Base-by-base conservation (phyloP, 306 rosid genomes). In the Cyamopsis tetragonoloba region DNA sequence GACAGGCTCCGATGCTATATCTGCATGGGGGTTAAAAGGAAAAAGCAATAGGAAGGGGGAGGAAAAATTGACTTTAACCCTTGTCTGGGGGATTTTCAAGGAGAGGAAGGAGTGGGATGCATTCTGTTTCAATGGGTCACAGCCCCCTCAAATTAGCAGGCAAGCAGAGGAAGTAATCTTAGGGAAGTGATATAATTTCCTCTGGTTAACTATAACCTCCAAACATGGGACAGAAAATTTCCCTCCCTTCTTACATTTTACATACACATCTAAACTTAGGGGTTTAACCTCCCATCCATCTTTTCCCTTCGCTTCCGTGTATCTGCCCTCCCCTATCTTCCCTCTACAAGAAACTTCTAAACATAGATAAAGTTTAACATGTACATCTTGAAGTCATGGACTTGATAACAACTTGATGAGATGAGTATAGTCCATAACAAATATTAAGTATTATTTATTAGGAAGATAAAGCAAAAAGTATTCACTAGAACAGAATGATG, bases 331-430 rank as follows among this genome's bases (percentile, higher is more conserved):
- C 38, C 27, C 26, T 19, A 31, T 41, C 43, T 34, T 70, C 68
- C 68, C 37, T 56, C 55, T 4, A 64, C 44, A 6, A 13, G 5
- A 26, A 56, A 46, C 35, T 28, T 39, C 65, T 57, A 13, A 73
- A 51, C 63, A 49, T 13, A 57, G 54, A 47, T 68, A 38, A 41
- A 38, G 62, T 17, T 54, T 65, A 65, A 74, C 31, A 73, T 72
- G 56, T 51, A 28, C 70, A 37, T 20, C 42, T 24, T 20, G 26
- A 35, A 53, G 56, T 15, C 53, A 35, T 43, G 65, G 64, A 22
- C 34, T 30, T 49, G 46, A 58, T 22, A 28, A 61, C 10, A 50
- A 46, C 43, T n/a, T 3, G 11, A 30, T 51, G 58, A 27, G 34
- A 58, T 32, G 58, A 67, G 19, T 32, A 55, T 49, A 14, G 31